Conservation (phyloP, 2,329 filamentous ascomycete species). For the Beauveria sp. region DNA sequence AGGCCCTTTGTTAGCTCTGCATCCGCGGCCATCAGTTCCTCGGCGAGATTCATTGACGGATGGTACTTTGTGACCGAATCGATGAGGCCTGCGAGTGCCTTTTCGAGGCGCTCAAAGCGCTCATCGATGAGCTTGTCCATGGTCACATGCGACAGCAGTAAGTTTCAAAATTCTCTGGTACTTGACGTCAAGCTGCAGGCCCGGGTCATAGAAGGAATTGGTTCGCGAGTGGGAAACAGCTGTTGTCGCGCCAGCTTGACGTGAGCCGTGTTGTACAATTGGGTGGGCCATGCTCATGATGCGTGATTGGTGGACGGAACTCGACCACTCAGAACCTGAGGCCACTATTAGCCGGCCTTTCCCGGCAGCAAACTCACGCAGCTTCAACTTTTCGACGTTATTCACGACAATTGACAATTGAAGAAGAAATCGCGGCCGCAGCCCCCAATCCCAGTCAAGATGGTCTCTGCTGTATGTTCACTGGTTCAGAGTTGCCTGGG, state of each 20-base stretch:
- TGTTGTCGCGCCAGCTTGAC: not conserved
- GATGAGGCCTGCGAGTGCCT: constrained; percentile 59
- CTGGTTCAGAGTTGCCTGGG: not conserved
- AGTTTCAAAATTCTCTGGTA: not conserved
- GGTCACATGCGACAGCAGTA: not conserved
- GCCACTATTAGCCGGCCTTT: constrained; percentile 11
- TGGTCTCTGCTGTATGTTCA: constrained; percentile 33
- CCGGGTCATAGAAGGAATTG: not conserved
- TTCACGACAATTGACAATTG: constrained; percentile 25
- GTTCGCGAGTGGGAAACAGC: not conserved
- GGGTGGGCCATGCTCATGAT: not conserved
- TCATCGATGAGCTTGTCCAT: constrained; percentile 58
- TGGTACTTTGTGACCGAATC: constrained; percentile 80
- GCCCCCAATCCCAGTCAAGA: constrained; percentile 27
- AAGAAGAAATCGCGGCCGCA: constrained; percentile 23
- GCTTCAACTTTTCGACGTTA: not conserved
- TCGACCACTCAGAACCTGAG: constrained; percentile 10
- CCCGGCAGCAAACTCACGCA: constrained; percentile 12
- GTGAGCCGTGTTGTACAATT: not conserved
- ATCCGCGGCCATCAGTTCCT: constrained; percentile 65
- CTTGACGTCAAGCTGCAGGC: not conserved
- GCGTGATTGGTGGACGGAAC: not conserved
- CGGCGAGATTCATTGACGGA: constrained; percentile 58
- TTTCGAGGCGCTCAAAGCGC: constrained; percentile 60
- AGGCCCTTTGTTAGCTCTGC: constrained; percentile 58